Percentiles rank a stretch among this genome's conserved stretches.
Conservation (phyloP, 2,329 filamentous ascomycete genomes). For the Colletotrichum destructivum region DNA sequence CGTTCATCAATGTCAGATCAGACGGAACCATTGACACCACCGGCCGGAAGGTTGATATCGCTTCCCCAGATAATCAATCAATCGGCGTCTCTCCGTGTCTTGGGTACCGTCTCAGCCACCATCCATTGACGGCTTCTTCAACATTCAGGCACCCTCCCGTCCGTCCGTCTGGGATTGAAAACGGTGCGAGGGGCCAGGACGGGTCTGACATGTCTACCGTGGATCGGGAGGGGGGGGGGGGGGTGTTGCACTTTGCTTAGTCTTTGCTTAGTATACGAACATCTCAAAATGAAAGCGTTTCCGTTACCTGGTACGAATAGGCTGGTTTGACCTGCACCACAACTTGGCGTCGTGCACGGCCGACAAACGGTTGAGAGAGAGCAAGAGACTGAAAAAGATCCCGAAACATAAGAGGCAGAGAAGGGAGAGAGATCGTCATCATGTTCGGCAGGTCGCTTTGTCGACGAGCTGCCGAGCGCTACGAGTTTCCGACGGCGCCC, state of each 20-base stretch:
- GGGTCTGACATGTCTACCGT: slow-evolving; percentile 16
- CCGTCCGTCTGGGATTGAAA: not conserved
- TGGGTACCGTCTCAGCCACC: slow-evolving; percentile 20
- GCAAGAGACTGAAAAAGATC: too few relatives aligned
- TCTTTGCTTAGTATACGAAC: slow-evolving; percentile 14
- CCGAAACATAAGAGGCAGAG: too few relatives aligned
- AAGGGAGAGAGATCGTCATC: slow-evolving; percentile 17
- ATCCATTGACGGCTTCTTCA: not conserved
- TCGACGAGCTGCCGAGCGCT: not conserved
- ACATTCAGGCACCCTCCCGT: not conserved
- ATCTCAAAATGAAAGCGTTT: slow-evolving; percentile 10
- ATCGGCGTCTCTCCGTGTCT: slow-evolving; percentile 2
- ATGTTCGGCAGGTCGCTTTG: slow-evolving; percentile 18
- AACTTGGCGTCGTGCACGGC: slow-evolving; percentile 21
- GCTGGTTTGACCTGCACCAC: slow-evolving; percentile 18
- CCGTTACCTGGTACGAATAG: not conserved
- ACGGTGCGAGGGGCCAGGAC: slow-evolving; percentile 14
- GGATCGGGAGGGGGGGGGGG: slow-evolving; percentile 3
- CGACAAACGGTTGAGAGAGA: not conserved
- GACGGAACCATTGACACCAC: slow-evolving; percentile 22
- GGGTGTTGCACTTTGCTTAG: too few relatives aligned
- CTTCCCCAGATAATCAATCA: slow-evolving; percentile 4
- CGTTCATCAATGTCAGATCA: slow-evolving; percentile 26
- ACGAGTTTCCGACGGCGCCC: slow-evolving; percentile 15
- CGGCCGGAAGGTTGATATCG: not conserved